Evolutionary conservation across 2,329 filamentous ascomycete genomes (phyloP), one percentile per base, ranked within the genome.

Genomic region (Amauroascus verrucosus): DNA sequence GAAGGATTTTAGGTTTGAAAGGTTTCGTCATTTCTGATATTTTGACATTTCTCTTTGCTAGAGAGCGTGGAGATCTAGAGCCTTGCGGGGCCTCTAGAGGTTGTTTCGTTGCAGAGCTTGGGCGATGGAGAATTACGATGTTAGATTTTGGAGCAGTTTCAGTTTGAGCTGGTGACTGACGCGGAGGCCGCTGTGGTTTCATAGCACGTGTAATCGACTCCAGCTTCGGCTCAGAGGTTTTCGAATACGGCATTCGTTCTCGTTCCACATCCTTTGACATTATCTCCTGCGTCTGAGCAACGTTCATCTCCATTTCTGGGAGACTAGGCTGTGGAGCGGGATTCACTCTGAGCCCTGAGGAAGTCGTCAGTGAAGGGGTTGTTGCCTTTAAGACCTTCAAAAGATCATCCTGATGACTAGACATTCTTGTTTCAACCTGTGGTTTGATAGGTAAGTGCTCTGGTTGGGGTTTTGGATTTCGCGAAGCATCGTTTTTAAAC

Each of bases 1-100:
- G 76, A 16, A 79, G 62, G 24, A 79, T 78, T 52, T 77, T 48
- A 7, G 76, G 76, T 54, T 77, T 75, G 57, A 78, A 79, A 11
- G 71, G 66, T 58, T 74, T 77, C 58, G 66, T 56, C 9, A 65
- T 60, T 46, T 69, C 64, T 11, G 64, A 62, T n/a, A 65, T 58
- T 51, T 64, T 66, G 1, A 55, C 51, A 35, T 63, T 64, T 46
- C 54, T 43, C 28, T 53, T 49, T 56, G 50, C 13, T 6, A 61
- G 54, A 5, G 55, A 58, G 37, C 48, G 16, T 18, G 24, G 18
- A 11, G 46, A 24, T 22, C 28, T 7, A 20, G 49, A n/a, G 9
- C 1, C 4, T 20, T 30, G 24, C 6, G 48, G 9, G n/a, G 41
- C 13, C 9, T 30, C 14, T 6, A 14, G 5, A n/a, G 22, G 6